Base-by-base conservation (phyloP, 805 yeast genomes). In the Nakazawaea peltata region DNA sequence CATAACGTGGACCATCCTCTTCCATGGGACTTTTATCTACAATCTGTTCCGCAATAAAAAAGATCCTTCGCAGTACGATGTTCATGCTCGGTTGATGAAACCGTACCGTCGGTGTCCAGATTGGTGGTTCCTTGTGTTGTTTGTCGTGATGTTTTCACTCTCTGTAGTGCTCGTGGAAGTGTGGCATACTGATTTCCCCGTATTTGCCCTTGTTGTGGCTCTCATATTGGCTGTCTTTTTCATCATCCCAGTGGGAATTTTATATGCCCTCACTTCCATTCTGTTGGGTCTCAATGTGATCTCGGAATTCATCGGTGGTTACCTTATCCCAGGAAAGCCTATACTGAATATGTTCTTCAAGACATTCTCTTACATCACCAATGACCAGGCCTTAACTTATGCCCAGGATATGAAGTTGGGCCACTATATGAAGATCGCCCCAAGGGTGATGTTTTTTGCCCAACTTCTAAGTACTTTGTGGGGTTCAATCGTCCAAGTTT, bases 51-150 rank as follows among this genome's bases (percentile, higher is more conserved):
- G 48, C 31, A 60, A 63, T 41, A 48, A 46, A 24, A 48, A 48
- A 27, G 41, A 54, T 17, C 57, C 55, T 5, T 19, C 34, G 10
- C 37, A 40, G 5, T 44, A 58, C 8, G 56, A 61, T 18, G 65
- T 63, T 9, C 45, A 51, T 21, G 41, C 38, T 56, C 61, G 77
- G 41, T 63, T 77, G 40, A 77, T 79, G 80, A 49, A 45, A 30
- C 59, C 54, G 37, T 79, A 80, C 52, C 67, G 67, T 26, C 86
- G 80, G 43, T 84, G 77, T 15, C 92, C 94, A 1, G 81, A 76
- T 44, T 75, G 79, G 77, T 78, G 86, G 84, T 80, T 69, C 46
- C 46, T 57, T 4, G 41, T 54, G 3, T 57, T 72, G 12, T 60
- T 77, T 27, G 37, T 72, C n/a, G 43, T 59, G 11, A 60, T 77